Conservation (phyloP, 2,329 filamentous ascomycete genomes). For the Aspergillus sergii region DNA sequence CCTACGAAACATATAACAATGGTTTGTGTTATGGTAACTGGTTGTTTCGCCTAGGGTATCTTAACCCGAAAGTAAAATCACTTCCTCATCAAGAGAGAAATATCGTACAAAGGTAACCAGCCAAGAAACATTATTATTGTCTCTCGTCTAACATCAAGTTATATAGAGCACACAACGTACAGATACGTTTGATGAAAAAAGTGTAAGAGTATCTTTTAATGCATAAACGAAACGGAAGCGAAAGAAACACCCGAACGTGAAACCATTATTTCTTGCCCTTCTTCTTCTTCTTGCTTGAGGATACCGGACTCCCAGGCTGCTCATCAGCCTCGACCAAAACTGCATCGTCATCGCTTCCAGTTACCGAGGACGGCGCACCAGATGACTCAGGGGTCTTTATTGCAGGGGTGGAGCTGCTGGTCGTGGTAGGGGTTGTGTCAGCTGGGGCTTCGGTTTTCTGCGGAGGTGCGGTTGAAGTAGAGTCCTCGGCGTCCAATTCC, state of each 20-base stretch:
- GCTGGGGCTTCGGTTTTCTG: conserved; percentile 13
- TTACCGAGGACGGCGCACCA: conserved; percentile 38
- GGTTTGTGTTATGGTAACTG: neutral
- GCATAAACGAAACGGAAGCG: conserved; percentile 6
- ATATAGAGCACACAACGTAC: neutral
- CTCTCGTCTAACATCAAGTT: neutral
- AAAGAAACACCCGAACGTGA: conserved; percentile 4
- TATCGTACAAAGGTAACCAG: neutral
- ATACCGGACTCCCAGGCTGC: conserved; percentile 37
- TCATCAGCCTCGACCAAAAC: conserved; percentile 73
- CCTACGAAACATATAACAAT: no score
- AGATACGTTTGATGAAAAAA: neutral
- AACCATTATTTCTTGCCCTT: conserved; percentile 48
- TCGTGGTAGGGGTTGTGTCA: conserved; percentile 15
- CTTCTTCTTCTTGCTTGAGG: conserved; percentile 44
- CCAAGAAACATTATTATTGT: neutral
- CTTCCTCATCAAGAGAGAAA: neutral
- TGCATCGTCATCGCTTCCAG: conserved; percentile 68
- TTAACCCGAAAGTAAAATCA: neutral
- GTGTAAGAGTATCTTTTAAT: conserved; percentile 3
- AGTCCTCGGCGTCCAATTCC: conserved; percentile 62
- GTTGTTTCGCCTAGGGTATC: neutral
- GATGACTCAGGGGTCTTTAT: conserved; percentile 24
- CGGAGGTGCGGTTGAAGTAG: conserved; percentile 12
- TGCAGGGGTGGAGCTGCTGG: conserved; percentile 15